A percentile compares a stretch with the other conserved stretches of the same genome.
Evolutionary conservation across 768 basidiomycete genomes (phyloP).

Genomic region (Amanita rubescens): DNA sequence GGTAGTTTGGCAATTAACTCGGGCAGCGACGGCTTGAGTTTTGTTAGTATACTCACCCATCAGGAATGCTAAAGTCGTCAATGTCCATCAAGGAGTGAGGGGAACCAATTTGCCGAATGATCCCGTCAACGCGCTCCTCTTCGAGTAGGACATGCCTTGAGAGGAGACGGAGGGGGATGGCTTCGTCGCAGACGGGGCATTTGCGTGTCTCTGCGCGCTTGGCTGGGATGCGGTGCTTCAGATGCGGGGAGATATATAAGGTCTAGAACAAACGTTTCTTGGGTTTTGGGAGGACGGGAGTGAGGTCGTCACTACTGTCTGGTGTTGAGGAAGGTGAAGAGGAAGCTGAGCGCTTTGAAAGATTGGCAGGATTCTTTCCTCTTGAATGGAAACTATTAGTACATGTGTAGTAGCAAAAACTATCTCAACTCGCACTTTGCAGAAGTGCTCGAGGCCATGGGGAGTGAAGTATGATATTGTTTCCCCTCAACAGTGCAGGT

Average conservation of each 20-base stretch:
- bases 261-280: conserved; percentile 42
- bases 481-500: too few relatives aligned
- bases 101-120: conserved; percentile 58
- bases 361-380: conserved; percentile 38
- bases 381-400: conserved; percentile 17
- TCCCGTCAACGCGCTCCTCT: conserved; percentile 58
- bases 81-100: conserved; percentile 37
- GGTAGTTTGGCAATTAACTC: too few relatives aligned
- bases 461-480: too few relatives aligned
- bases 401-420: background rate
- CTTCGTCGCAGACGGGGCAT: conserved; percentile 71
- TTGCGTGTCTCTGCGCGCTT: conserved; percentile 68
- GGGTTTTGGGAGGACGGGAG: conserved; percentile 19
- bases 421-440: conserved; percentile 25
- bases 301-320: background rate
- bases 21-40: too few relatives aligned
- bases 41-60: conserved; percentile 52
- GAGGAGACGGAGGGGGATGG: conserved; percentile 67
- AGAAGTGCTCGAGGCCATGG: conserved; percentile 1
- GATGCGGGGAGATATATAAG: background rate
- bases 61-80: conserved; percentile 36
- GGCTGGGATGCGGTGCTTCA: conserved; percentile 29
- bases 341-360: conserved; percentile 11
- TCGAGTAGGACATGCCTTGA: conserved; percentile 59
- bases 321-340: conserved; percentile 24